Conservation (phyloP, 148 eudicot species). For the Vaccinium macrocarpon region DNA sequence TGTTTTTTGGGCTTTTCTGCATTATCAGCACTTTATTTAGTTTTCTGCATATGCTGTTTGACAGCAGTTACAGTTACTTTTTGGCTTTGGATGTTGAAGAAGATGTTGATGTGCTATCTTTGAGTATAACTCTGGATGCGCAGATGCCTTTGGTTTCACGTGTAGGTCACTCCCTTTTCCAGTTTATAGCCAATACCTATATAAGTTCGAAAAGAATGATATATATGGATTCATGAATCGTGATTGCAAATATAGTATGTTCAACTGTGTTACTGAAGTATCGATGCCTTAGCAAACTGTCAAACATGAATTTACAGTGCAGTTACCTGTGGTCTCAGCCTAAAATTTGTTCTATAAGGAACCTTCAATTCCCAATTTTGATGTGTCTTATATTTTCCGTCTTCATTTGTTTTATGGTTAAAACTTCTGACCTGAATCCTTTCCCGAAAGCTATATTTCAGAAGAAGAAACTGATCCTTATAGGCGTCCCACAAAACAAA, state of each 20-base stretch:
- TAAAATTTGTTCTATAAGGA: not conserved
- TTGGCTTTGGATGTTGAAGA: not conserved
- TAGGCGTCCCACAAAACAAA: slow-evolving; percentile 47
- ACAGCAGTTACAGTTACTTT: not conserved
- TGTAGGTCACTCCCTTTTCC: not conserved
- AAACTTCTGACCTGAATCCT: slow-evolving; percentile 15
- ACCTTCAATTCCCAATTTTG: not conserved
- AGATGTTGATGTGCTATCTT: not conserved
- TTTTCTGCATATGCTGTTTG: not conserved
- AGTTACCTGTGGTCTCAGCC: not conserved
- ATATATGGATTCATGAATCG: not conserved
- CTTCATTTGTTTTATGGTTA: not conserved
- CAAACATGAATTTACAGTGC: not conserved
- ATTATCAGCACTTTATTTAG: not conserved
- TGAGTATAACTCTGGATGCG: not conserved
- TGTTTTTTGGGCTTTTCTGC: not conserved
- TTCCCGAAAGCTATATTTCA: slow-evolving; percentile 29
- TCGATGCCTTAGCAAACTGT: not conserved
- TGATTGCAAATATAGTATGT: not conserved
- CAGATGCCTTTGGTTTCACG: not conserved
- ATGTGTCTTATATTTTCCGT: not conserved
- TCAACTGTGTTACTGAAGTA: not conserved
- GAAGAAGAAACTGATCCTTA: slow-evolving; percentile 52
- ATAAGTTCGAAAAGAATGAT: not conserved
- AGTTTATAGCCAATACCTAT: not conserved